Evolutionary conservation across 2,329 filamentous ascomycete species (phyloP).

Genomic region (Fusarium pseudoanthophilum): DNA sequence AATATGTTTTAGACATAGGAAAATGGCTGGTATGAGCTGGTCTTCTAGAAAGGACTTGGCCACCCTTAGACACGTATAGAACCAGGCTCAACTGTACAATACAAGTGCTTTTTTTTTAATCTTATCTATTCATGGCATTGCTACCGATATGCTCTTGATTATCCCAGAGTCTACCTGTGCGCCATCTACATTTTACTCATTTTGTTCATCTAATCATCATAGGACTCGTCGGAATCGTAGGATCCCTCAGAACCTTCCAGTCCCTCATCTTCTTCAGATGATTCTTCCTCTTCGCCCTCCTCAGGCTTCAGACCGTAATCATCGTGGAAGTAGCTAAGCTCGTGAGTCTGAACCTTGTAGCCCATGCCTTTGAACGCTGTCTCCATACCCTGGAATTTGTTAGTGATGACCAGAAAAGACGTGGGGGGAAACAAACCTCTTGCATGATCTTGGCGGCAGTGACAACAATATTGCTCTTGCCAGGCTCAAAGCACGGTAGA

Average conservation of each 20-base stretch:
- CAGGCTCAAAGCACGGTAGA: constrained; percentile 81
- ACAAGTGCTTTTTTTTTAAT: constrained; percentile 22
- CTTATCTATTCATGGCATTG: constrained; percentile 34
- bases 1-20: constrained; percentile 1
- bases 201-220: constrained; percentile 38
- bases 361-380: constrained; percentile 79
- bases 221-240: constrained; percentile 45
- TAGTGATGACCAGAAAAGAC: neutral
- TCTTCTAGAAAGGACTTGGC: constrained; percentile 16
- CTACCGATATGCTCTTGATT: constrained; percentile 31
- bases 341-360: constrained; percentile 80
- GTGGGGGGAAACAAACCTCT: constrained; percentile 69
- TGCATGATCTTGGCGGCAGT: constrained; percentile 88
- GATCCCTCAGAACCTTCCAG: constrained; percentile 46
- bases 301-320: constrained; percentile 84
- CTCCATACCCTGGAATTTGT: constrained; percentile 70
- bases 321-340: constrained; percentile 84
- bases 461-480: constrained; percentile 84
- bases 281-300: constrained; percentile 65
- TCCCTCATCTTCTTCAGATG: constrained; percentile 59
- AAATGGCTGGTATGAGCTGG: constrained; percentile 14
- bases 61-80: constrained; percentile 24
- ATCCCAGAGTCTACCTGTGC: constrained; percentile 24
- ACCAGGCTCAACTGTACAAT: constrained; percentile 36
- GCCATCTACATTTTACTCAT: constrained; percentile 4